Evolutionary conservation across 176 grass and related monocot species (phyloP), one percentile per base, ranked within the genome.

Genomic region (Pontederia crassipes): DNA sequence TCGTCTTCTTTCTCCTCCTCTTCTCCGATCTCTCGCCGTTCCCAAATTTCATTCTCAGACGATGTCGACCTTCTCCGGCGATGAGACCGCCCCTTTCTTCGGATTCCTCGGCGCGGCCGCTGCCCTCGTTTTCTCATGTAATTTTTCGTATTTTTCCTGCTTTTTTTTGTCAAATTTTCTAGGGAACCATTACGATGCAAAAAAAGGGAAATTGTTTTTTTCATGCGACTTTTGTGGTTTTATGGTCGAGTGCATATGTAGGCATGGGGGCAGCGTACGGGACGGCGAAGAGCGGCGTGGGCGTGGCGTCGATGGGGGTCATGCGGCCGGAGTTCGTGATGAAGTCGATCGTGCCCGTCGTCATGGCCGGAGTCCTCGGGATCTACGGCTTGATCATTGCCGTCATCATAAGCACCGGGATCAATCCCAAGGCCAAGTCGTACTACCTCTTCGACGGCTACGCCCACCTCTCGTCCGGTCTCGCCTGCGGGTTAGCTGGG

Each of bases 271-370:
- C 59, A 0, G 59, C 59, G 14, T 62, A 62, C 59, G 59, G 59
- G 14, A 62, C 59, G 28, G 59, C 59, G 59, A 62, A 62, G 59
- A 62, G 59, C 35, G 59, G 59, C 14, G 59, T 62, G 13, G 59
- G 57, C 2, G 57, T 59, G 57, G 57, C 57, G 9, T 59, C 57
- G 11, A 62, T 62, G 59, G 59, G 59, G 17, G 59, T 62, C 32
- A 62, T 62, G 59, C 59, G 59, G 15, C 59, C 59, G 59, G 59
- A 62, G 59, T 32, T 62, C 32, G 59, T 62, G 59, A 62, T 62
- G 59, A 62, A 62, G 59, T 62, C 59, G 59, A 62, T 62, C 32
- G 59, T 62, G 59, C 59, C 59, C 59, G 59, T 62, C 11, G 59
- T 62, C 32, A 62, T 62, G 59, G 59, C 59, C 32, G 59, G 59